These are phyloP conservation scores for Lactarius tabidus DNA, from an alignment of 768 basidiomycete genomes.

Conservation along the genomic window DNA sequence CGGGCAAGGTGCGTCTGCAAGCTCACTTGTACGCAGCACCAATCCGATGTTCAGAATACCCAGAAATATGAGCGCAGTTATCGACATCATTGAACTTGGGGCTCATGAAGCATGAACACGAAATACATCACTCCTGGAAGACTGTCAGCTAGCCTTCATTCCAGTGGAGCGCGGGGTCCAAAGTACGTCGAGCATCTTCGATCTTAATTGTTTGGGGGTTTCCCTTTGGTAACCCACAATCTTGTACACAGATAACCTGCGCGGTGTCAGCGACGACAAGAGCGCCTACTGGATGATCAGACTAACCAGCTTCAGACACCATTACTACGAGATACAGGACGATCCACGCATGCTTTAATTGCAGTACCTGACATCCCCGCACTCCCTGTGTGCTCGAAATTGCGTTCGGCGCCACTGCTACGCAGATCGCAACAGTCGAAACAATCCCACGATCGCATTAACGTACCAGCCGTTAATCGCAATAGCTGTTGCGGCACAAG, in stretches of 20 bases:
- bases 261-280: background rate
- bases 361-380: background rate
- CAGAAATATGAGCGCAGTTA: background rate
- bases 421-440: background rate
- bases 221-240: background rate
- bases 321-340: constrained; percentile 9
- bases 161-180: background rate
- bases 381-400: background rate
- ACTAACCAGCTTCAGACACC: constrained; percentile 18
- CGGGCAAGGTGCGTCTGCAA: background rate
- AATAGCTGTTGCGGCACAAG: background rate
- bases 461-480: constrained; percentile 4
- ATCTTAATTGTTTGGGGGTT: background rate
- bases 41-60: constrained; percentile 17
- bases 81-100: background rate
- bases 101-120: constrained; percentile 23
- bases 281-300: background rate
- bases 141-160: background rate
- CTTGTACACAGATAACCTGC: constrained; percentile 19
- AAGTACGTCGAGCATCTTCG: constrained; percentile 16
- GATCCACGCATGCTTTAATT: constrained; percentile 4
- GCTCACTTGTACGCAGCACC: constrained; percentile 14
- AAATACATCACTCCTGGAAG: constrained; percentile 22
- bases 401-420: background rate
- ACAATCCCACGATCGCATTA: background rate